Conservation (phyloP, 306 rosid genomes). For the Crataegus laevigata region DNA sequence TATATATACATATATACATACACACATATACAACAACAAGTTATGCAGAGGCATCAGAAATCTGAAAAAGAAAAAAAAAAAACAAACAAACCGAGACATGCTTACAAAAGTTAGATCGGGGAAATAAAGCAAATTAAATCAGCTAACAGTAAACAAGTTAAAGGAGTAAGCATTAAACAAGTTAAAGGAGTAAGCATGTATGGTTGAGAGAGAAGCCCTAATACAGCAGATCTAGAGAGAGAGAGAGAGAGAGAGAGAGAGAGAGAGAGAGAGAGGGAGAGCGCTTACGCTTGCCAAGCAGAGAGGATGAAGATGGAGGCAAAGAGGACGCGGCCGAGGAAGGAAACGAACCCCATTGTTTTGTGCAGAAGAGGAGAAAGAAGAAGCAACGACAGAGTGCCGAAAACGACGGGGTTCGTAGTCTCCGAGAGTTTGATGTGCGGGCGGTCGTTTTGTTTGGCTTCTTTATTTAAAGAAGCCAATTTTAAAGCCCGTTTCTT, state of each 20-base stretch:
- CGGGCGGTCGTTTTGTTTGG: neutral
- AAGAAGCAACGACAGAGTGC: neutral
- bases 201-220: constrained; percentile 7
- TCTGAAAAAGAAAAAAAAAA: neutral
- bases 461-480: neutral
- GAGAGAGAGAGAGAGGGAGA: neutral
- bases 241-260: too few species aligned
- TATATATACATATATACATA: too few species aligned
- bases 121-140: neutral
- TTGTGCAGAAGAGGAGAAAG: constrained; percentile 1
- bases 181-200: neutral
- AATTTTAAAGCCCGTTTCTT: too few species aligned
- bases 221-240: constrained; percentile 21
- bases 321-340: constrained; percentile 82
- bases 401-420: neutral
- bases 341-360: constrained; percentile 72
- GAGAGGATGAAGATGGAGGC: constrained; percentile 90
- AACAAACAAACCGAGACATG: neutral
- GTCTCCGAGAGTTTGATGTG: neutral
- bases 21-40: neutral
- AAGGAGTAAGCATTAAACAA: neutral
- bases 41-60: neutral
- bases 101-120: neutral
- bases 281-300: constrained; percentile 75
- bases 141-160: neutral